Conservation (phyloP, 2,329 filamentous ascomycete species). For the Fusarium longipes region DNA sequence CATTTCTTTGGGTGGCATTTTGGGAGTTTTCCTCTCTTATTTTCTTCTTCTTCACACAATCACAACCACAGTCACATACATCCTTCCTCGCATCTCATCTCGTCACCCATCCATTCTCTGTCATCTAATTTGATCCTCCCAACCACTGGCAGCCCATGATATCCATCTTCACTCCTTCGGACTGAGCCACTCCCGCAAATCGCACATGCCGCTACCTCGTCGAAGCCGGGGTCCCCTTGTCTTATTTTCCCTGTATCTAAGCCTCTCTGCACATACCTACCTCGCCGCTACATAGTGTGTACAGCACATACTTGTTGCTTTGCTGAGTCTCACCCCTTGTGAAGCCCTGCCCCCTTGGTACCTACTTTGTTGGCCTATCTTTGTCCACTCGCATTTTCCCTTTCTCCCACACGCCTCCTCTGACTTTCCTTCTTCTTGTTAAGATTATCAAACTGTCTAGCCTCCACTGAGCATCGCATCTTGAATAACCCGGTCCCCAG, state of each 20-base stretch:
- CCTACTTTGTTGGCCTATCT: conserved; percentile 35
- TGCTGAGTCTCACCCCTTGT: conserved; percentile 31
- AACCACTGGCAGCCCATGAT: conserved; percentile 39
- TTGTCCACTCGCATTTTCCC: conserved; percentile 35
- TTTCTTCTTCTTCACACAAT: neutral
- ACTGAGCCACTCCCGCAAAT: conserved; percentile 43
- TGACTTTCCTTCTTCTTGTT: conserved; percentile 26
- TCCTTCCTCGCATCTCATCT: conserved; percentile 8
- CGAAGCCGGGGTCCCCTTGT: conserved; percentile 31
- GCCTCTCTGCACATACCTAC: conserved; percentile 25
- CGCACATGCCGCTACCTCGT: conserved; percentile 33
- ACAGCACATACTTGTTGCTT: conserved; percentile 16
- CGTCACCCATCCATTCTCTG: conserved; percentile 20
- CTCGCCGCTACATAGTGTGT: conserved; percentile 18
- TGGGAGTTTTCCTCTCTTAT: conserved; percentile 13
- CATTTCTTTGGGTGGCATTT: conserved; percentile 34
- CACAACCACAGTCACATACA: neutral
- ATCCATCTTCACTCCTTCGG: conserved; percentile 24
- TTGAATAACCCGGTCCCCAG: conserved; percentile 25
- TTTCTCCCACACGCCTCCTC: conserved; percentile 37
- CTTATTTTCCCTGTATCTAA: conserved; percentile 32
- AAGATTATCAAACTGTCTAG: conserved; percentile 25
- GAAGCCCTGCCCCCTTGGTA: conserved; percentile 29
- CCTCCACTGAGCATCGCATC: conserved; percentile 24
- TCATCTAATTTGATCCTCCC: conserved; percentile 37